Evolutionary conservation across 495 filamentous ascomycete species (phyloP).

Genomic region (Talaromyces borbonicus): DNA sequence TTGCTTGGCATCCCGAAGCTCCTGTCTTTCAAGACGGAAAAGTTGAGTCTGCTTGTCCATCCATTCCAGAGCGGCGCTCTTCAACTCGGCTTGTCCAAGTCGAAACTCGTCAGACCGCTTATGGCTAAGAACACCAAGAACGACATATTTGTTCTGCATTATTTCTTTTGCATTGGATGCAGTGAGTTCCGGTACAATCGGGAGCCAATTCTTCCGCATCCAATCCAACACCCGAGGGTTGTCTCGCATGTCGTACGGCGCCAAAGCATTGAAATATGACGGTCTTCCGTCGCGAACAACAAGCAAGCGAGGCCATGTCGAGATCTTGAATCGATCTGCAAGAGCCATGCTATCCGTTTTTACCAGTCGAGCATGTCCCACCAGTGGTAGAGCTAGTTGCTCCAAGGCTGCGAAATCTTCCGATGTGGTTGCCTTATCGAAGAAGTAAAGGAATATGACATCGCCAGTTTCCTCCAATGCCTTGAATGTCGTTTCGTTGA

Average conservation of each 20-base stretch:
- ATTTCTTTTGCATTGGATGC: conserved; percentile 85
- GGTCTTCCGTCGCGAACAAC: conserved; percentile 83
- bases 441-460: conserved; percentile 94
- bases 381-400: conserved; percentile 69
- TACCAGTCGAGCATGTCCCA: conserved; percentile 85
- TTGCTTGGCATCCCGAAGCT: conserved; percentile 88
- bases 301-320: conserved; percentile 84
- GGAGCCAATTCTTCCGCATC: conserved; percentile 95
- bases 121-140: conserved; percentile 79
- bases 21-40: conserved; percentile 85
- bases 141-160: conserved; percentile 87
- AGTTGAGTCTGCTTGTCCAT: conserved; percentile 89
- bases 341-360: conserved; percentile 71
- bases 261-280: conserved; percentile 75
- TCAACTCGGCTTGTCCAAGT: conserved; percentile 76
- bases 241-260: conserved; percentile 85
- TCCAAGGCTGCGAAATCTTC: conserved; percentile 90
- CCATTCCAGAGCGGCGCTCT: conserved; percentile 91
- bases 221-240: conserved; percentile 68
- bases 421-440: conserved; percentile 82
- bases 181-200: conserved; percentile 93
- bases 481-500: conserved; percentile 66
- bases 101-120: conserved; percentile 71
- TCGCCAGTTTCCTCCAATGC: conserved; percentile 86
- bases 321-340: conserved; percentile 79